A percentile compares a stretch with the other conserved stretches of the same genome.
Conservation (phyloP, 164 flowering plant genomes). For the Vitis rupestris region DNA sequence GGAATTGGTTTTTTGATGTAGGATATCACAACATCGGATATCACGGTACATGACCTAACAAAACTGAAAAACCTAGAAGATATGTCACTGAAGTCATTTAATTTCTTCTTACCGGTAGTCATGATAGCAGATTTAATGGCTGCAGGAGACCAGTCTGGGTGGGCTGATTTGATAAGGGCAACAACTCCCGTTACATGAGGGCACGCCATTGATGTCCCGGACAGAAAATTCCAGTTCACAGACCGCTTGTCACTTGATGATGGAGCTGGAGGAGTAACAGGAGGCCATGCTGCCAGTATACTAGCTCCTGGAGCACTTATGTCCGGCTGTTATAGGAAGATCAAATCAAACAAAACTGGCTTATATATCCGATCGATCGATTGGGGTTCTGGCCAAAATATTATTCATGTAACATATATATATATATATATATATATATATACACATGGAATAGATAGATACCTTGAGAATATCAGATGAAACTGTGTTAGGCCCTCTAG, state of each 20-base stretch:
- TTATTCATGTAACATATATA: neutral
- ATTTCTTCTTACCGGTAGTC: conserved; percentile 54
- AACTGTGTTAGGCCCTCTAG: conserved; percentile 74
- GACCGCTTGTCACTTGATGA: conserved; percentile 28
- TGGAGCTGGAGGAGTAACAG: conserved; percentile 41
- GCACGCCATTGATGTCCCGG: conserved; percentile 81
- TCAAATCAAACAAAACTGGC: neutral
- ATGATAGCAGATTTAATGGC: conserved; percentile 64
- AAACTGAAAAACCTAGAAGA: too few relatives aligned
- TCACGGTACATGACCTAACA: too few relatives aligned
- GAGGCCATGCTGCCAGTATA: conserved; percentile 76
- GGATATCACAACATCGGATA: too few relatives aligned
- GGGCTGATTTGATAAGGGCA: conserved; percentile 61
- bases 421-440: too few relatives aligned
- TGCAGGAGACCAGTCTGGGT: conserved; percentile 73
- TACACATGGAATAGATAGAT: neutral
- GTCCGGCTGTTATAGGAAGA: conserved; percentile 45
- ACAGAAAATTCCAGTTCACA: conserved; percentile 57
- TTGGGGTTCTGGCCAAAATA: neutral
- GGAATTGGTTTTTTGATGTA: too few relatives aligned
- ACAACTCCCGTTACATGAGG: conserved; percentile 73
- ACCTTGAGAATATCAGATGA: conserved; percentile 77
- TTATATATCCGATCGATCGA: too few relatives aligned
- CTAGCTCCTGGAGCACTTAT: conserved; percentile 64
- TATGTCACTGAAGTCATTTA: neutral